A percentile compares a stretch with the other conserved stretches of the same genome.
Conservation (phyloP, 228 moss, liverwort and hornwort species). For the Sphagnum fallax region DNA sequence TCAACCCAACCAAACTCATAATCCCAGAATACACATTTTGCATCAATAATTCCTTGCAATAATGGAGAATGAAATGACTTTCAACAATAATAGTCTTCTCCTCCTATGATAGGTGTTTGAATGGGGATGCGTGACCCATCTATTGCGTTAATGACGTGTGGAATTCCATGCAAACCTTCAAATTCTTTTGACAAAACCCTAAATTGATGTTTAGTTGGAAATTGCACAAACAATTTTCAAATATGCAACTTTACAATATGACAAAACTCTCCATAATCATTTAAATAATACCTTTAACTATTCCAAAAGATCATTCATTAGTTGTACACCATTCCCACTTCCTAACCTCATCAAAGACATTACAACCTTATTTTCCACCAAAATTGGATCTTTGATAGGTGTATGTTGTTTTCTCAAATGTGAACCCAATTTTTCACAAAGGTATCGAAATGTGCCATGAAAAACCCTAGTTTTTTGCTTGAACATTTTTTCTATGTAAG, state of each 20-base stretch:
- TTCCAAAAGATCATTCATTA: background rate
- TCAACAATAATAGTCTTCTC: background rate
- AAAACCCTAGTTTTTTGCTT: background rate
- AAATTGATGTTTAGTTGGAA: background rate
- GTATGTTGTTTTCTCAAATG: too few species aligned
- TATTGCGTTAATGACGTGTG: background rate
- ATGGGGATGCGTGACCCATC: constrained; percentile 3
- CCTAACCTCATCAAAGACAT: too few species aligned
- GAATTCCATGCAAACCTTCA: background rate
- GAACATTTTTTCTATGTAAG: background rate
- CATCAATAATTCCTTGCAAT: background rate
- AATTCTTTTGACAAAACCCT: background rate
- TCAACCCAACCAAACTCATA: constrained; percentile 3
- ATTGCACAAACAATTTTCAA: background rate
- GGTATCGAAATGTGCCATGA: background rate
- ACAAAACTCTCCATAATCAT: background rate
- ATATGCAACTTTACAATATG: background rate
- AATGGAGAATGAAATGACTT: background rate
- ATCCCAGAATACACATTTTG: constrained; percentile 2
- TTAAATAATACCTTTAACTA: background rate
- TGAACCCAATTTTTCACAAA: background rate
- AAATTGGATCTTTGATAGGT: background rate
- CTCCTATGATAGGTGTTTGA: background rate
- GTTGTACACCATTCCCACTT: background rate
- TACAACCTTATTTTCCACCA: background rate